Evolutionary conservation across 2,329 filamentous ascomycete species (phyloP).

Genomic region (Xylaria sp.): DNA sequence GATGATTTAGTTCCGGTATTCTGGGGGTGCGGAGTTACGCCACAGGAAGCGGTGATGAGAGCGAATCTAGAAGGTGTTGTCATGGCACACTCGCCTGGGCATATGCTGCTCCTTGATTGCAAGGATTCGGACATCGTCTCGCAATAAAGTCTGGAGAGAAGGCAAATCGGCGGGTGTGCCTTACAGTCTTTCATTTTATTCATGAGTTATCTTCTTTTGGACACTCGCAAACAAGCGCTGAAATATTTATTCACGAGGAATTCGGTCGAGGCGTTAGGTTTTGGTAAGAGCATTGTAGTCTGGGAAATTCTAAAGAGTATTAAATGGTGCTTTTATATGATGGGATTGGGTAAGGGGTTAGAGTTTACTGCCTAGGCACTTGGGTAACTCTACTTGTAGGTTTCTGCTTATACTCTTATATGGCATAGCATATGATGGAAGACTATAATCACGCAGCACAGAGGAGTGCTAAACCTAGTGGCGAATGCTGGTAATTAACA

Average conservation of each 20-base stretch:
- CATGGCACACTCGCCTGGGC: slow-evolving; percentile 70
- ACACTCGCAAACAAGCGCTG: background rate
- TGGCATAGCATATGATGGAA: background rate
- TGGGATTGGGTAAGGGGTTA: background rate
- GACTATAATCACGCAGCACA: background rate
- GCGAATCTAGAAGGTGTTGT: slow-evolving; percentile 65
- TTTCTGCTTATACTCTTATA: background rate
- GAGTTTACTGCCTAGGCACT: no score
- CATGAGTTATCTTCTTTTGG: background rate
- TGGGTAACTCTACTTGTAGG: background rate
- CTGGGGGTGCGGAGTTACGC: slow-evolving; percentile 75
- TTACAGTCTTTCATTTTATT: background rate
- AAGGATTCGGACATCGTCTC: slow-evolving; percentile 54
- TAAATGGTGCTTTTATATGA: background rate
- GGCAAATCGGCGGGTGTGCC: background rate
- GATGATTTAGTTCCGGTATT: slow-evolving; percentile 65
- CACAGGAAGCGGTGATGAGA: slow-evolving; percentile 71
- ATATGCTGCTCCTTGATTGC: slow-evolving; percentile 71
- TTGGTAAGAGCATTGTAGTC: background rate
- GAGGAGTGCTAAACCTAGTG: background rate
- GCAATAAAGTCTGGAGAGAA: background rate
- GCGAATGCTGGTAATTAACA: background rate
- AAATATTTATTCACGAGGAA: background rate
- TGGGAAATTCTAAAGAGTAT: background rate
- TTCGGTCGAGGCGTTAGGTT: background rate